Evolutionary conservation across 2,329 filamentous ascomycete species (phyloP).

Genomic region (Pezicula carpinea): DNA sequence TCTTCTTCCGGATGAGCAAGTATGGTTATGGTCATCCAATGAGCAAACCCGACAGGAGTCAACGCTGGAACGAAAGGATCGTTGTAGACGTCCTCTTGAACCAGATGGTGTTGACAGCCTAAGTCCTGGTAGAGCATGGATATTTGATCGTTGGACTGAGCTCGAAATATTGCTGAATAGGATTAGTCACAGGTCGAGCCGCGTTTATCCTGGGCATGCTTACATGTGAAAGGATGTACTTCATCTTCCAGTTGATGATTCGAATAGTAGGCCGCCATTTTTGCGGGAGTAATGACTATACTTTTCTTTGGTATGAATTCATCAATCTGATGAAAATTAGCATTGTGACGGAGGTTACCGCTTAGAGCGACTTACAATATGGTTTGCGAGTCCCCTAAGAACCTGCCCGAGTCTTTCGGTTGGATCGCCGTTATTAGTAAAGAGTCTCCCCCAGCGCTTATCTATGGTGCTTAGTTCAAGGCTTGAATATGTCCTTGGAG

Average conservation of each 20-base stretch:
- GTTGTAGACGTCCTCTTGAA: slow-evolving; percentile 48
- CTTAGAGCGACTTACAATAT: slow-evolving; percentile 53
- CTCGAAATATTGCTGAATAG: slow-evolving; percentile 20
- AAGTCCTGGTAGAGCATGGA: slow-evolving; percentile 53
- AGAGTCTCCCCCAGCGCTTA: slow-evolving; percentile 72
- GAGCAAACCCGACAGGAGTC: slow-evolving; percentile 62
- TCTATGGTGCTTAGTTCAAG: slow-evolving; percentile 57
- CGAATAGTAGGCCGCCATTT: slow-evolving; percentile 70
- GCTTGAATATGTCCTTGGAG: slow-evolving; percentile 20
- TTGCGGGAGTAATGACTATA: slow-evolving; percentile 69
- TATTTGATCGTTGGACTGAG: slow-evolving; percentile 39
- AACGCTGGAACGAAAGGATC: slow-evolving; percentile 58
- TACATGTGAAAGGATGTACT: slow-evolving; percentile 63
- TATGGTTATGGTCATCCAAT: slow-evolving; percentile 70
- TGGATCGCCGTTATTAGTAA: slow-evolving; percentile 61
- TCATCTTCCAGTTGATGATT: slow-evolving; percentile 61
- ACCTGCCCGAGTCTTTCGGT: slow-evolving; percentile 67
- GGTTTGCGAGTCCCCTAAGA: slow-evolving; percentile 66
- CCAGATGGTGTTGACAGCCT: slow-evolving; percentile 57
- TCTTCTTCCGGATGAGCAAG: slow-evolving; percentile 74
- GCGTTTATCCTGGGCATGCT: slow-evolving; percentile 23
- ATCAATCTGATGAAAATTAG: slow-evolving; percentile 47
- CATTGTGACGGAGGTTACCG: neutral
- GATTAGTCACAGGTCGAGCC: slow-evolving; percentile 4
- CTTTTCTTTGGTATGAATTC: slow-evolving; percentile 63